Percentiles rank a stretch among this genome's conserved stretches.
Conservation (phyloP, 2,329 filamentous ascomycete genomes). For the Xylaria sp. region DNA sequence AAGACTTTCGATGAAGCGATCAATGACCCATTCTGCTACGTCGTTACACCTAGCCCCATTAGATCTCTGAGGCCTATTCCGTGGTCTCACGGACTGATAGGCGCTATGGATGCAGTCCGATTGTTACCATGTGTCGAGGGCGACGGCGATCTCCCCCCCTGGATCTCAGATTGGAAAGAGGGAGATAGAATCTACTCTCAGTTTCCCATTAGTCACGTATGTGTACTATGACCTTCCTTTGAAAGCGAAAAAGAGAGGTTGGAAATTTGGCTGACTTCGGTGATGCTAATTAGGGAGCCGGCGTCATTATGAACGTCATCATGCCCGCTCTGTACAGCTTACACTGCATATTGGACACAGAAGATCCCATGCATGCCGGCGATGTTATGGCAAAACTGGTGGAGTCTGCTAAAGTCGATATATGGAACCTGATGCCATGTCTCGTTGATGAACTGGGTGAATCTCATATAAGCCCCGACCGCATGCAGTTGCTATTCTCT, state of each 20-base stretch:
- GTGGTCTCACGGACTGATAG: conserved; percentile 42
- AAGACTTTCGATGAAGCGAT: conserved; percentile 43
- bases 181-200: conserved; percentile 44
- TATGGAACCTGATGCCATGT: conserved; percentile 47
- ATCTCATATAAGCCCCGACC: too few relatives aligned
- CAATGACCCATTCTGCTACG: conserved; percentile 45
- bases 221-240: conserved; percentile 15
- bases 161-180: conserved; percentile 39
- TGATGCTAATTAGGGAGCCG: conserved; percentile 42
- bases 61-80: conserved; percentile 50
- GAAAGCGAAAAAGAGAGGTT: too few relatives aligned
- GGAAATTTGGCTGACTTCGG: conserved; percentile 2
- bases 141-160: conserved; percentile 36
- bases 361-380: conserved; percentile 44
- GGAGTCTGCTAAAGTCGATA: conserved; percentile 44
- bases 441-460: conserved; percentile 44
- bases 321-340: conserved; percentile 45
- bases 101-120: conserved; percentile 46
- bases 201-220: conserved; percentile 46
- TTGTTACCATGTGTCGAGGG: conserved; percentile 43
- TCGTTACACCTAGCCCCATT: conserved; percentile 52
- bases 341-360: conserved; percentile 46
- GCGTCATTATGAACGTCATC: conserved; percentile 49
- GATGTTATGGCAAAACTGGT: conserved; percentile 43
- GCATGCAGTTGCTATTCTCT: too few relatives aligned